Evolutionary conservation across 768 basidiomycete genomes (phyloP).

Genomic region (Boletus barrowsii): DNA sequence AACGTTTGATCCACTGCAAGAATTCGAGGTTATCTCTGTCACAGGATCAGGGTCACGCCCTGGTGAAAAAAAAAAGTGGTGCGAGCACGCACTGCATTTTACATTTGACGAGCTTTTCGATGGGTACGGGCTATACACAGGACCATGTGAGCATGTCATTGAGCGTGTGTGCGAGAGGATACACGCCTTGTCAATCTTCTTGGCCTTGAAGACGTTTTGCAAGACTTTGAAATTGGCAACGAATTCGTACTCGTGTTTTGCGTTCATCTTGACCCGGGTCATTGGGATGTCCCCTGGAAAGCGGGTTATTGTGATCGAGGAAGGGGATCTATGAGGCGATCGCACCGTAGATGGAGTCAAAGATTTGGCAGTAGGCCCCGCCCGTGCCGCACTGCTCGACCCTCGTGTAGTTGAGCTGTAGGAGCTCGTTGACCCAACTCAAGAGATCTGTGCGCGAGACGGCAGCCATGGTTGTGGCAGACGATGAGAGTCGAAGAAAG

Average conservation of each 20-base stretch:
- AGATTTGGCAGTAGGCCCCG: constrained; percentile 90
- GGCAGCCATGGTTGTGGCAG: constrained; percentile 47
- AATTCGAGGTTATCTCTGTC: constrained; percentile 95
- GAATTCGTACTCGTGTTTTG: constrained; percentile 95
- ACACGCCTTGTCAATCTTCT: constrained; percentile 89
- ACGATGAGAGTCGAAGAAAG: constrained; percentile 5
- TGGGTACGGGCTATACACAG: constrained; percentile 73
- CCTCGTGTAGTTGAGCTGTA: constrained; percentile 89
- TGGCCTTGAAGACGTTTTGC: constrained; percentile 86
- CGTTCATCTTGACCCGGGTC: constrained; percentile 91
- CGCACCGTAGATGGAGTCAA: constrained; percentile 90
- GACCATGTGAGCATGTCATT: background rate
- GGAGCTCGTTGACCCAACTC: constrained; percentile 91
- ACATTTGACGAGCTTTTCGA: constrained; percentile 94
- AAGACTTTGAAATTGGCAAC: constrained; percentile 94
- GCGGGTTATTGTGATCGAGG: constrained; percentile 10
- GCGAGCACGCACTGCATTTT: constrained; percentile 88
- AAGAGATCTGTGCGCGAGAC: constrained; percentile 82
- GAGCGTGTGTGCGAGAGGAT: no score
- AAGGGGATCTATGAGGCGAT: constrained; percentile 19
- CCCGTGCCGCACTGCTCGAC: constrained; percentile 90
- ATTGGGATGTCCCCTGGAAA: constrained; percentile 83
- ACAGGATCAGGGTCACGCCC: constrained; percentile 15
- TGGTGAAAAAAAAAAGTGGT: background rate
- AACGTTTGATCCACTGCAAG: constrained; percentile 94